These are phyloP conservation scores for Saposhnikovia divaricata DNA, from an alignment of 129 eudicot species.

Conservation along the genomic window DNA sequence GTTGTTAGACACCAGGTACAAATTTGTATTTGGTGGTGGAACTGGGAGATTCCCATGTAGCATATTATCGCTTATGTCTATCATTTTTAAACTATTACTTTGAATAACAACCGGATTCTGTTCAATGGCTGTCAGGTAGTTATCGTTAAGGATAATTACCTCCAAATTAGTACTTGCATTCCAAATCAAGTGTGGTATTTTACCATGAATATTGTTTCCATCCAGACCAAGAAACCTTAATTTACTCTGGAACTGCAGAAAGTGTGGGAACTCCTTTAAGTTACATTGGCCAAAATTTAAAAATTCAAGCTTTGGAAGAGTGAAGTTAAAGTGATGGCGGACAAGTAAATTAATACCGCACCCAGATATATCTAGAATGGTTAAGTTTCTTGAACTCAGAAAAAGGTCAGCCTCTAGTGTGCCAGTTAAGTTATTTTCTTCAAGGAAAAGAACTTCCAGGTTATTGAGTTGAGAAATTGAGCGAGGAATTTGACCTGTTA, in stretches of 20 bases:
- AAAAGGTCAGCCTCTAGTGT: conserved; percentile 12
- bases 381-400: conserved; percentile 12
- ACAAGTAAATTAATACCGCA: not conserved
- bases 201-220: too few relatives aligned
- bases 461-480: conserved; percentile 19
- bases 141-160: fast-evolving
- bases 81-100: not conserved
- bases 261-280: not conserved
- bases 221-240: fast-evolving
- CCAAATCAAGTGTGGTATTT: conserved; percentile 3
- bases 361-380: not conserved
- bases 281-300: not conserved
- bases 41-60: conserved; percentile 1
- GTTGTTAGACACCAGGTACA: not conserved
- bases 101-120: not conserved
- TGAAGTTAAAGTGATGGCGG: conserved; percentile 8
- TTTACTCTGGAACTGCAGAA: too few relatives aligned
- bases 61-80: not conserved
- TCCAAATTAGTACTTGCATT: not conserved
- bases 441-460: not conserved
- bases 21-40: not conserved
- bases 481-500: not conserved
- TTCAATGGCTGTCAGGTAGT: not conserved
- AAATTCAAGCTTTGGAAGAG: not conserved
- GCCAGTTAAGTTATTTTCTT: conserved; percentile 14